A percentile compares a stretch with the other conserved stretches of the same genome.
Conservation (phyloP, 2,329 filamentous ascomycete genomes). For the Neofusicoccum kwambonambiense region DNA sequence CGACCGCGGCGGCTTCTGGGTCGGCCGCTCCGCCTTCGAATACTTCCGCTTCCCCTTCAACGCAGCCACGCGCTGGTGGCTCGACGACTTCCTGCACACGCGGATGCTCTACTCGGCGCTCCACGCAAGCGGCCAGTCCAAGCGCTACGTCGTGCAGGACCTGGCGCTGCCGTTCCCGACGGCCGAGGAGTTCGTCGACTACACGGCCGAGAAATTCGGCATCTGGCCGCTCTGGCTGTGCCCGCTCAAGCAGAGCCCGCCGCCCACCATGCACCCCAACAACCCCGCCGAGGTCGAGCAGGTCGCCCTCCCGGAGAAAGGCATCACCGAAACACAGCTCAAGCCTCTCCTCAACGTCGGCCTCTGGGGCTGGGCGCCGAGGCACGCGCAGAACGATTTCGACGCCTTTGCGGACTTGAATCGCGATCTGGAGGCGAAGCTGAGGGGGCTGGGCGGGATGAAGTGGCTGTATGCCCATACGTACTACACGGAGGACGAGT, state of each 20-base stretch:
- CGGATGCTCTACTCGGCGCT: slow-evolving; percentile 65
- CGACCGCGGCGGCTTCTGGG: slow-evolving; percentile 70
- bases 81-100: slow-evolving; percentile 63
- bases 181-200: slow-evolving; percentile 45
- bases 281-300: background rate
- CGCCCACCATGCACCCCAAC: slow-evolving; percentile 5
- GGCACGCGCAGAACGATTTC: slow-evolving; percentile 21
- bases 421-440: slow-evolving; percentile 58
- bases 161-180: slow-evolving; percentile 49
- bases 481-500: slow-evolving; percentile 66
- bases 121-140: slow-evolving; percentile 60
- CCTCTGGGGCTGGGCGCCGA: slow-evolving; percentile 64
- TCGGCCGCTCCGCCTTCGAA: slow-evolving; percentile 59
- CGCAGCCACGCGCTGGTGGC: slow-evolving; percentile 58
- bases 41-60: slow-evolving; percentile 68
- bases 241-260: slow-evolving; percentile 35
- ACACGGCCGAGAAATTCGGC: slow-evolving; percentile 38
- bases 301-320: slow-evolving; percentile 2
- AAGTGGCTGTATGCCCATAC: slow-evolving; percentile 71
- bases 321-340: slow-evolving; percentile 28
- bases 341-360: slow-evolving; percentile 55
- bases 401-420: slow-evolving; percentile 54
- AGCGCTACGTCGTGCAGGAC: slow-evolving; percentile 65
- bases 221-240: slow-evolving; percentile 53
- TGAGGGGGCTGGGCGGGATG: slow-evolving; percentile 61